Base-by-base conservation (phyloP, 2,329 filamentous ascomycete genomes). In the Epichloe festucae region DNA sequence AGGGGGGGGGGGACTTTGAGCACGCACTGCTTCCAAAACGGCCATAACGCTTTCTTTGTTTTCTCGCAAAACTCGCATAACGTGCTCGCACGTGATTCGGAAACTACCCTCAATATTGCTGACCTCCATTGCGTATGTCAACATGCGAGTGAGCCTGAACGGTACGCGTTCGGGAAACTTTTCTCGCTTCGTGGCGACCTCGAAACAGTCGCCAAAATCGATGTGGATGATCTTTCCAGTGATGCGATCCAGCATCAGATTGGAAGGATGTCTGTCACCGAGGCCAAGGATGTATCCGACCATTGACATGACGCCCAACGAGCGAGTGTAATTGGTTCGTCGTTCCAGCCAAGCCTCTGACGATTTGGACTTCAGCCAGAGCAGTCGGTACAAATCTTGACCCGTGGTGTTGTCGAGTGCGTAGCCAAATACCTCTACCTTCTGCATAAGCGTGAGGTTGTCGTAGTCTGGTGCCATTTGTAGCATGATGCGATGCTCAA, bases 381-480 rank as follows among this genome's bases (percentile, higher is more conserved):
- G 74, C 2, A 99, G 91, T 39, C 93, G 87, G 69, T 98, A 99
- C 27, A 99, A 75, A 70, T 99, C 93, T 66, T 99, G 95, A 2
- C 93, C 94, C 1, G 93, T 99, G 1, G 93, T 99, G 66, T 99
- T 99, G 70, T 99, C 94, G 54, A 99, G 82, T 4, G 93, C 94
- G 66, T 99, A 99, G 35, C 93, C 91, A 65, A 99, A 99, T 11
- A 99, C 93, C 68, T 99, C 94, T 0, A 98, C 94, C 72, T 98
- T 99, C 66, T 99, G 94, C 93, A 99, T 97, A 38, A 99, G 79
- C 1, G 94, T 97, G 46, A 99, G 81, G 62, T 95, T 96, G 65
- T 98, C 93, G 63, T 97, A 98, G 65, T 99, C 93, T 0, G 93
- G 94, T 23, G 93, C 93, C 93, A 98, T 98, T 67, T 99, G 94